A percentile compares a stretch with the other conserved stretches of the same genome.
Evolutionary conservation across 352 stramenopile genomes (phyloP).

Genomic region (Halophytophthora polymorphica): DNA sequence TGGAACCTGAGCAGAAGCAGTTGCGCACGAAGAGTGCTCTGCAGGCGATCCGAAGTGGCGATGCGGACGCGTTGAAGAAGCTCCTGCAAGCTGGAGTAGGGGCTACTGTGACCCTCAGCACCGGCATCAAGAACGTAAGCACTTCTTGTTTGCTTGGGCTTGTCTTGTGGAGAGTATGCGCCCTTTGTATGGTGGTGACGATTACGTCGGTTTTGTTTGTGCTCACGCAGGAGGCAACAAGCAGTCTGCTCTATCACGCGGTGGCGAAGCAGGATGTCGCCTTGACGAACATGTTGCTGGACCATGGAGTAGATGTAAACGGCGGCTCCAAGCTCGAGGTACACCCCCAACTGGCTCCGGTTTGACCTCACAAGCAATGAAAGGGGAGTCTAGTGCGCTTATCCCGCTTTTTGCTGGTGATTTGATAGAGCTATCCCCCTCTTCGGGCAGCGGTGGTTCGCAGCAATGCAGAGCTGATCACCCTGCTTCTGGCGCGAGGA

Average conservation of each 20-base stretch:
- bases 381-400: neutral
- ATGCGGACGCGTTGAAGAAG: too few relatives aligned
- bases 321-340: too few relatives aligned
- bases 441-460: slow-evolving; percentile 6
- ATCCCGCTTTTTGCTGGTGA: neutral
- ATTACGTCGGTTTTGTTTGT: slow-evolving; percentile 3
- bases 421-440: slow-evolving; percentile 1
- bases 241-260: slow-evolving; percentile 9
- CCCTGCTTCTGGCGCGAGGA: slow-evolving; percentile 6
- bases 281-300: slow-evolving; percentile 5
- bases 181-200: neutral
- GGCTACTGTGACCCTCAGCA: too few relatives aligned
- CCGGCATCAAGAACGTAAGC: too few relatives aligned
- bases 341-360: too few relatives aligned
- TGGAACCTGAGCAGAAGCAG: too few relatives aligned
- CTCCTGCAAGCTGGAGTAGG: too few relatives aligned
- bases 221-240: slow-evolving; percentile 2
- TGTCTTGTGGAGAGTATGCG: slow-evolving; percentile 1
- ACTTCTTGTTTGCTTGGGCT: too few relatives aligned
- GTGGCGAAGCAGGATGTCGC: slow-evolving; percentile 7
- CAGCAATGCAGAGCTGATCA: slow-evolving; percentile 6
- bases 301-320: slow-evolving; percentile 4
- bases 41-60: too few relatives aligned
- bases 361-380: too few relatives aligned
- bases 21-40: too few relatives aligned